Conservation (phyloP, 345 rosid species). For the Laguncularia racemosa region DNA sequence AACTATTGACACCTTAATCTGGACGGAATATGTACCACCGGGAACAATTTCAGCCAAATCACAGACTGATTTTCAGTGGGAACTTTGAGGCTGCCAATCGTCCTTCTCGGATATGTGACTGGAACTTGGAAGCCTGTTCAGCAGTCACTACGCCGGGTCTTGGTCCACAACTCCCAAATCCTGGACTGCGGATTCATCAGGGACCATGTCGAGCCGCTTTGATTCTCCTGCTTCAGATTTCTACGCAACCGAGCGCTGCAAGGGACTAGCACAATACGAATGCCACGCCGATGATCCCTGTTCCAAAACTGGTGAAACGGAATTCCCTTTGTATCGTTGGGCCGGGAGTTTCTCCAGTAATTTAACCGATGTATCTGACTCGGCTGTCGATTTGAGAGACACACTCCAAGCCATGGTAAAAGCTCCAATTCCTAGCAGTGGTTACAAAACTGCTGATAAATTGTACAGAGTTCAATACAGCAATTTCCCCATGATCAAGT, state of each 20-base stretch:
- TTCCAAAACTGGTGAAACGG: slow-evolving; percentile 19
- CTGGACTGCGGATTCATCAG: slow-evolving; percentile 20
- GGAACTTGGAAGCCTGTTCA: slow-evolving; percentile 15
- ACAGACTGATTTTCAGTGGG: slow-evolving; percentile 17
- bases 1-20: background rate
- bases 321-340: slow-evolving; percentile 12
- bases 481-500: too few relatives aligned
- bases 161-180: slow-evolving; percentile 4
- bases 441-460: too few relatives aligned
- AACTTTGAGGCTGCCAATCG: slow-evolving; percentile 11
- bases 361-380: background rate
- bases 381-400: background rate
- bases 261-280: slow-evolving; percentile 41
- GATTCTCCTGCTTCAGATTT: slow-evolving; percentile 45
- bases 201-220: slow-evolving; percentile 31
- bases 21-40: slow-evolving; percentile 32
- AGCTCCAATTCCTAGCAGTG: too few relatives aligned
- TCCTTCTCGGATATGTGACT: slow-evolving; percentile 6
- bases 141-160: slow-evolving; percentile 10
- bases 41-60: slow-evolving; percentile 20
- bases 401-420: too few relatives aligned
- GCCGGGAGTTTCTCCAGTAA: slow-evolving; percentile 8
- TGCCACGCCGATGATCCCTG: slow-evolving; percentile 7
- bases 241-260: slow-evolving; percentile 40
- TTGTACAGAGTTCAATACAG: too few relatives aligned